phyloP scores from a whole-genome alignment of 495 filamentous ascomycete genomes.

The Podospora fimiseda region DNA sequence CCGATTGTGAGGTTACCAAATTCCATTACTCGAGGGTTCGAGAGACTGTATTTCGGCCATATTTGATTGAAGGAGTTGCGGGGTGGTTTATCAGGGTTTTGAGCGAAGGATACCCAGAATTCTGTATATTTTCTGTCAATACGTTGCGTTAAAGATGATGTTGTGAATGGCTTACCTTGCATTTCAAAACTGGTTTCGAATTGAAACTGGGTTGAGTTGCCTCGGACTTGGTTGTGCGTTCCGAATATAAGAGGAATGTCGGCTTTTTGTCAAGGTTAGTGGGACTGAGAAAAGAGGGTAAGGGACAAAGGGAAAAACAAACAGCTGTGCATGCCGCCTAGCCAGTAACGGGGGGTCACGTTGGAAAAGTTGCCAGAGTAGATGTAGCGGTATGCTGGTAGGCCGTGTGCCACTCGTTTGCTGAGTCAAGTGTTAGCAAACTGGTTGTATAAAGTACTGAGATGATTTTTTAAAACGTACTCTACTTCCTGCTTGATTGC shows the following conservation, averaged over 20 bases:
- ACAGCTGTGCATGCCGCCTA: conserved; percentile 35
- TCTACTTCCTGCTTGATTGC: background rate
- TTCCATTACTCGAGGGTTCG: background rate
- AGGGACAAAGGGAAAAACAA: background rate
- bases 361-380: conserved; percentile 35
- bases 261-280: too few relatives aligned
- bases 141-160: too few relatives aligned
- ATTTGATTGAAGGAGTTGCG: background rate
- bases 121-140: too few relatives aligned
- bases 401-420: background rate
- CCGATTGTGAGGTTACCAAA: background rate
- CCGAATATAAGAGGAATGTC: conserved; percentile 45
- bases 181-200: conserved; percentile 28
- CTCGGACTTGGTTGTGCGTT: conserved; percentile 33
- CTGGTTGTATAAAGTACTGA: too few relatives aligned
- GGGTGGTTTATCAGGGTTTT: conserved; percentile 4
- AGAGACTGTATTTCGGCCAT: conserved; percentile 7
- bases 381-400: conserved; percentile 31
- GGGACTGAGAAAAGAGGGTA: background rate
- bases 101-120: conserved; percentile 21
- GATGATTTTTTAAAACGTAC: too few relatives aligned
- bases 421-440: too few relatives aligned
- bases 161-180: conserved; percentile 17
- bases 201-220: conserved; percentile 29
- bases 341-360: conserved; percentile 28